These are phyloP conservation scores for Pseudoneurospora amorphoporcata DNA, from an alignment of 495 filamentous ascomycete genomes.

Conservation along the genomic window DNA sequence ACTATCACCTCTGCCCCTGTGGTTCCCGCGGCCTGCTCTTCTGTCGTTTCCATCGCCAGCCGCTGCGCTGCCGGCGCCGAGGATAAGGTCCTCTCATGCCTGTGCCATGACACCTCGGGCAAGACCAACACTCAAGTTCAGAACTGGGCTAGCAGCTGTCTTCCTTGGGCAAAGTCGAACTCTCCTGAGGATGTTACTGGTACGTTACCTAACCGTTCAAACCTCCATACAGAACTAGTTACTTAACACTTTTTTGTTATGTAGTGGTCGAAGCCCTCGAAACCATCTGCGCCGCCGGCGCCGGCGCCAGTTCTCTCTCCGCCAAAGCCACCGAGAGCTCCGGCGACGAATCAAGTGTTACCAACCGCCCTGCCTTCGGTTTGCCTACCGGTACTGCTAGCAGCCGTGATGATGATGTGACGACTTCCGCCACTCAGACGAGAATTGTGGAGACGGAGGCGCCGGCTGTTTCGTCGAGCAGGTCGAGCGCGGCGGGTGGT, in stretches of 20 bases:
- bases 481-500: background rate
- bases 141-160: slow-evolving; percentile 13
- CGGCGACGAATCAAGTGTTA: background rate
- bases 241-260: too few species aligned
- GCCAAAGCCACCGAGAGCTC: background rate
- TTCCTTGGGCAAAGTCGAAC: slow-evolving; percentile 8
- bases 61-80: background rate
- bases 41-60: background rate
- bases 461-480: background rate
- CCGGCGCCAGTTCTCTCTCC: background rate
- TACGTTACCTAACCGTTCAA: background rate
- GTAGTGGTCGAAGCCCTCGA: background rate
- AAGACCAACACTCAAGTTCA: slow-evolving; percentile 13
- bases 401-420: background rate
- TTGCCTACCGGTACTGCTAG: background rate
- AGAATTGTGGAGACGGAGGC: background rate
- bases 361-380: background rate
- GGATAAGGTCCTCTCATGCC: background rate
- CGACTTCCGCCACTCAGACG: background rate
- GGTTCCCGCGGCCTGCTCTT: background rate
- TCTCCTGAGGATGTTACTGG: slow-evolving; percentile 8
- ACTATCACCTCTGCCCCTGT: background rate
- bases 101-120: slow-evolving; percentile 5
- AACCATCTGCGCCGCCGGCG: background rate
- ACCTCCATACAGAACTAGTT: too few species aligned